Percentiles rank a stretch among this genome's conserved stretches.
phyloP scores from a whole-genome alignment of 2,329 filamentous ascomycete genomes.

The Aspergillus ibericus region DNA sequence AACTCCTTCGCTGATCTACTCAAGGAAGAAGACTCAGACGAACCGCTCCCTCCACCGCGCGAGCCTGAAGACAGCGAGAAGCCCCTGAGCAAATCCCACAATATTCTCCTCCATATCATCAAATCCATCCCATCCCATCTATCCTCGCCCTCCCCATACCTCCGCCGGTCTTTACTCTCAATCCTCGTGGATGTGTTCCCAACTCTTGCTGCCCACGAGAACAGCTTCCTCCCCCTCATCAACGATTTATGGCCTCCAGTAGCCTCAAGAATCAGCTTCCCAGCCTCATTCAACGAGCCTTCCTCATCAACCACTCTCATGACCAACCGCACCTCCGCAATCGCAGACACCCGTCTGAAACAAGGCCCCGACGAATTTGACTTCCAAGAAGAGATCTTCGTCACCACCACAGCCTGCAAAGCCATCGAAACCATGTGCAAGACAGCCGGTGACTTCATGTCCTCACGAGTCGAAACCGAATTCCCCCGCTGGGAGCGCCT shows the following conservation, averaged over 20 bases:
- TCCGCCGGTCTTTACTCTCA: slow-evolving; percentile 75
- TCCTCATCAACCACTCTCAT: slow-evolving; percentile 26
- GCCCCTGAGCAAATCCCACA: slow-evolving; percentile 73
- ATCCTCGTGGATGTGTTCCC: slow-evolving; percentile 72
- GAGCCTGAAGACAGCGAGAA: slow-evolving; percentile 58
- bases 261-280: slow-evolving; percentile 36
- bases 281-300: slow-evolving; percentile 60
- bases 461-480: slow-evolving; percentile 69
- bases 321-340: slow-evolving; percentile 14
- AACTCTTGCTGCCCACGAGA: slow-evolving; percentile 72
- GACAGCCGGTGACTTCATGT: slow-evolving; percentile 77
- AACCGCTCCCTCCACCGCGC: slow-evolving; percentile 36
- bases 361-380: slow-evolving; percentile 22
- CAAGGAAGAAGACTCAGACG: slow-evolving; percentile 32
- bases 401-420: slow-evolving; percentile 69
- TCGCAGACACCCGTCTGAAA: slow-evolving; percentile 45
- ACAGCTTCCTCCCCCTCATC: slow-evolving; percentile 82
- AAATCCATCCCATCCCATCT: slow-evolving; percentile 86
- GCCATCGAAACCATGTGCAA: slow-evolving; percentile 68
- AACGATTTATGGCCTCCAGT: slow-evolving; percentile 90
- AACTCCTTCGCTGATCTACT: slow-evolving; percentile 37
- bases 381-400: slow-evolving; percentile 43
- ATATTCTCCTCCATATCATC: slow-evolving; percentile 77
- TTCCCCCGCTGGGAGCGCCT: slow-evolving; percentile 51
- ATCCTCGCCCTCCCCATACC: slow-evolving; percentile 74